Evolutionary conservation across 2,329 filamentous ascomycete species (phyloP).

Genomic region (Byssoonygena ceratinophila): DNA sequence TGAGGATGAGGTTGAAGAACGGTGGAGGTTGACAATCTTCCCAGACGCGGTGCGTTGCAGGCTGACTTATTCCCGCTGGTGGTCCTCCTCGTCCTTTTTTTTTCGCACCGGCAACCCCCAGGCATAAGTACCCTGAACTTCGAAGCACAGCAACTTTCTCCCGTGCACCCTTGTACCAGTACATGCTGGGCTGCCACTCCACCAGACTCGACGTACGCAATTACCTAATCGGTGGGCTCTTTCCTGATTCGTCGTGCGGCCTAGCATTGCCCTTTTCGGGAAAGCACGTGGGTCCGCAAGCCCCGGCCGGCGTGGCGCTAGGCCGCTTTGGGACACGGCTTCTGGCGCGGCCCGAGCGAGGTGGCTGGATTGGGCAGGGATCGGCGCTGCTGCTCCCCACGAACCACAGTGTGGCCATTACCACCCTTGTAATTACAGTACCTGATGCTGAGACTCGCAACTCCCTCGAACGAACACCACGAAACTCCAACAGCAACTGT

Average conservation of each 20-base stretch:
- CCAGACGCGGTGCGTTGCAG: conserved; percentile 11
- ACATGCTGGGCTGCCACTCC: not conserved
- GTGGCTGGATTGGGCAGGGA: conserved; percentile 1
- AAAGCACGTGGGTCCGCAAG: not conserved
- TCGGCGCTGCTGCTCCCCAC: not conserved
- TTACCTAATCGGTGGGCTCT: not conserved
- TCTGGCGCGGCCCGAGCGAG: not conserved
- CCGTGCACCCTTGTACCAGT: not conserved
- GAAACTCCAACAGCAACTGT: conserved; percentile 9
- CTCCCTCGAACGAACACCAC: not conserved
- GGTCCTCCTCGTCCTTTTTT: not conserved
- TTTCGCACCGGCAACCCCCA: not conserved
- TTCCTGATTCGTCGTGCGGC: conserved; percentile 6
- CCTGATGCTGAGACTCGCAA: not conserved
- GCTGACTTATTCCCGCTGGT: not conserved
- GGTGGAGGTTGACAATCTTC: not conserved
- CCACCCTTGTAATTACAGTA: conserved; percentile 6
- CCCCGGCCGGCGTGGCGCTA: not conserved
- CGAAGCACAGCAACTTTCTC: not conserved
- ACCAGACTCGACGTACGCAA: not conserved
- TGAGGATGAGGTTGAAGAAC: not conserved
- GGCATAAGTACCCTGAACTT: not conserved
- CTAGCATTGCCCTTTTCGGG: conserved; percentile 9
- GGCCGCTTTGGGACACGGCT: conserved; percentile 1
- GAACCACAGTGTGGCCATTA: not conserved